Evolutionary conservation across 1,139 yeast genomes (phyloP), one percentile per base, ranked within the genome.

Genomic region (Geotrichum carabidarum): DNA sequence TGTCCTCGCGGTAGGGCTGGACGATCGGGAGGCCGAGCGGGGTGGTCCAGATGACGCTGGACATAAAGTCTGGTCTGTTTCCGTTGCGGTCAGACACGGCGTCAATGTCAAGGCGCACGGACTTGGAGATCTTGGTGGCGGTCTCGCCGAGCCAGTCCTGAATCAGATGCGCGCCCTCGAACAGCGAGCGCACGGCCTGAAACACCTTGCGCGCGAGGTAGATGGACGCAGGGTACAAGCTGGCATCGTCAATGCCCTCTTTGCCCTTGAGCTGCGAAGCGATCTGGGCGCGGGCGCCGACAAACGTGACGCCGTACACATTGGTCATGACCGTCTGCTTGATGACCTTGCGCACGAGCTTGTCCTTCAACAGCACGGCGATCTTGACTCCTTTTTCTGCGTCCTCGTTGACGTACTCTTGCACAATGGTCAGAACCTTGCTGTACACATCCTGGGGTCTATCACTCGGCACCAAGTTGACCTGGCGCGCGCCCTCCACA

Each of bases 291-390:
- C 89, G 80, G 0, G 98, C 99, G 17, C 99, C 99, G 59, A 89
- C 80, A 68, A 81, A 89, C 0, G 99, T 93, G 11, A 93, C 99
- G 63, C 99, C 99, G 68, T 94, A 93, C 44, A 93, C 99, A 65
- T 90, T 91, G 1, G 99, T 93, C 99, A 93, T 93, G 34, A 93
- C 99, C 0, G 99, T 89, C 70, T 93, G 98, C 69, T 93, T 93
- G 49, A 93, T 96, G 48, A 93, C 85, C 68, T 91, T 91, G 65
- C 99, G 80, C 27, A 84, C 79, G 58, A 93, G 80, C 60, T 82
- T 79, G 53, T 84, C 88, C 58, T 78, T 75, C 31, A 84, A 72
- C 54, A 75, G 71, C 11, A 68, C 59, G 0, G 93, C 93, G 57
- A 73, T 67, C 45, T 72, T 75, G 55, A 72, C 77, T 60, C 79